These are phyloP conservation scores for Fusarium heterosporum DNA, from an alignment of 2,329 filamentous ascomycete species.

Conservation along the genomic window DNA sequence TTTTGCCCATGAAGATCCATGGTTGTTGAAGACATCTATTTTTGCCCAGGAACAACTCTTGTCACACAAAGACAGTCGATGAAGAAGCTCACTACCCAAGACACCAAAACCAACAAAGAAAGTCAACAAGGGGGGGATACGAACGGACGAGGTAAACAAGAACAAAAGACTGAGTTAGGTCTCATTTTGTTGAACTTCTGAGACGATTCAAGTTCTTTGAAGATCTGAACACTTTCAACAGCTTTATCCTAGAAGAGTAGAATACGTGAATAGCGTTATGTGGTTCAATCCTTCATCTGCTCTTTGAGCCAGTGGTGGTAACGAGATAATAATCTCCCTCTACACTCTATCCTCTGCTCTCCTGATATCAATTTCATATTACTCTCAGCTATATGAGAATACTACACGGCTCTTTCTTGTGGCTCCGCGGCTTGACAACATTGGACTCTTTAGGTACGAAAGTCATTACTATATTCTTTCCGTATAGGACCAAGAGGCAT, in stretches of 20 bases:
- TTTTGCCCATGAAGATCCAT: background rate
- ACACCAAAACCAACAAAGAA: background rate
- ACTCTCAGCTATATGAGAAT: background rate
- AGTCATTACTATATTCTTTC: no score
- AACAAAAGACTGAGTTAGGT: no score
- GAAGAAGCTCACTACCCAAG: background rate
- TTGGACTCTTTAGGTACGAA: no score
- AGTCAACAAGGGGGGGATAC: background rate
- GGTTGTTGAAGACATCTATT: background rate
- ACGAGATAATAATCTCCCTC: background rate
- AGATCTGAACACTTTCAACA: background rate
- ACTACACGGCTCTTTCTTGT: background rate
- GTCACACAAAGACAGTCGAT: background rate
- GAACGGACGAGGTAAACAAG: background rate
- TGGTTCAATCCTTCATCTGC: no score
- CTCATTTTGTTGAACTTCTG: background rate
- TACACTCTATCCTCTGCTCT: background rate
- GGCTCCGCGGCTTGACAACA: no score
- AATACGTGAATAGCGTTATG: background rate
- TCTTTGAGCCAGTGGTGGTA: background rate
- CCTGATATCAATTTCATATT: background rate
- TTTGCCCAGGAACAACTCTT: background rate
- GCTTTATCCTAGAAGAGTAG: background rate
- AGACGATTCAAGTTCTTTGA: background rate
- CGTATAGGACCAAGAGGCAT: no score